Base-by-base conservation (phyloP, 2,329 filamentous ascomycete species). In the Aureobasidium sp. region DNA sequence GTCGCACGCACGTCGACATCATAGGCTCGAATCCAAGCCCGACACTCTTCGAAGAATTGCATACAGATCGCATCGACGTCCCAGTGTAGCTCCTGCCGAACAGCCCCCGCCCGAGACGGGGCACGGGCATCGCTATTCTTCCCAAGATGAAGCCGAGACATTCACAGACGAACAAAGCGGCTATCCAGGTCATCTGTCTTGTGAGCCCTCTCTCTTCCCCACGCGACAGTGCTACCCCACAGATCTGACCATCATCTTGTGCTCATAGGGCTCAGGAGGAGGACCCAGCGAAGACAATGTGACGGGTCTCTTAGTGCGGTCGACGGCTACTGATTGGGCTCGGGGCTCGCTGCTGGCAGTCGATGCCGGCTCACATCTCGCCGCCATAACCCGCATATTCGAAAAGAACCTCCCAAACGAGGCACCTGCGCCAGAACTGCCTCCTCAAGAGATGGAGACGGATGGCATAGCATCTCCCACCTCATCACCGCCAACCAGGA, bases 231-330 rank as follows among this genome's bases (percentile, higher is more conserved):
- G 27, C 47, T n/a, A 48, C 53, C 34, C 52, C 47, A 47, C 26
- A 50, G 51, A 26, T 58, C 57, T 61, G 44, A 50, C 39, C 17
- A 63, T 27, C 12, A 27, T 59, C 57, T 48, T 55, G 55, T 44
- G 47, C 12, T 6, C 36, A 6, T 64, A 96, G 91, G 94, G 94
- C 66, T 86, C 91, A 50, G 90, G 91, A 56, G 94, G 94, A 63
- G 94, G 94, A 58, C 94, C 94, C 36, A 83, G 85, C 69, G 94
- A 99, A 80, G 87, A 91, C 74, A 94, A 92, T 73, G 88, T 90
- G 27, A 97, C 93, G 0, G 90, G 91, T 2, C 86, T 97, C 63
- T 84, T 99, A 23, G 90, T 97, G 51, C 88, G 93, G 51, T 93
- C 93, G 5, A 82, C 88, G 10, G 84, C 87, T 34, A 84, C 88